Evolutionary conservation across 768 basidiomycete genomes (phyloP).

Genomic region (Lyophyllum semitale): DNA sequence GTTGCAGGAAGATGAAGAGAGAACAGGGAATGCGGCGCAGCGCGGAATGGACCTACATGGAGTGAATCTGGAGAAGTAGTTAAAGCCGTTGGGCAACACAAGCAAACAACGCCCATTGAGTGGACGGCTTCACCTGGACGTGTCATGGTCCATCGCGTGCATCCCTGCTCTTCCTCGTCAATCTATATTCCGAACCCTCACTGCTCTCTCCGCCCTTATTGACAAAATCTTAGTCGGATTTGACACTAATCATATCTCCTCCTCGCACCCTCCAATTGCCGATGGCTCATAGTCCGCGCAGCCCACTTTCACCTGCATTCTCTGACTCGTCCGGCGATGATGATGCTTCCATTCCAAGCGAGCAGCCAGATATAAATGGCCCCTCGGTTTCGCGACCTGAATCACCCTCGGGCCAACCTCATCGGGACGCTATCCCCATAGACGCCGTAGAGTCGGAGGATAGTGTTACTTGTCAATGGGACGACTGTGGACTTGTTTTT

Average conservation of each 20-base stretch:
- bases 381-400: constrained; percentile 13
- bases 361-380: constrained; percentile 17
- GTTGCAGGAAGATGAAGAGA: background rate
- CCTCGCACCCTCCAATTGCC: background rate
- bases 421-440: constrained; percentile 12
- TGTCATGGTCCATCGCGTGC: background rate
- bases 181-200: too few relatives aligned
- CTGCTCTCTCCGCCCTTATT: too few relatives aligned
- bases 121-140: background rate
- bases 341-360: constrained; percentile 20
- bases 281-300: constrained; percentile 13
- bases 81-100: background rate
- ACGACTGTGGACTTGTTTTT: constrained; percentile 75
- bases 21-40: constrained; percentile 1
- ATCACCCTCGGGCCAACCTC: constrained; percentile 8
- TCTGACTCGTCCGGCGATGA: constrained; percentile 34
- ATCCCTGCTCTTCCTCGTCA: background rate
- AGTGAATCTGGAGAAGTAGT: too few relatives aligned
- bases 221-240: background rate
- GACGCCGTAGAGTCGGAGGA: constrained; percentile 37
- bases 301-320: constrained; percentile 12
- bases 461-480: constrained; percentile 82
- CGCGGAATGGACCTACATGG: too few relatives aligned
- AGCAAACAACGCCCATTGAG: constrained; percentile 14
- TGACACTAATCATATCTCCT: background rate